These are phyloP conservation scores for Telopea speciosissima DNA, from an alignment of 177 flowering plant genomes.

Conservation along the genomic window DNA sequence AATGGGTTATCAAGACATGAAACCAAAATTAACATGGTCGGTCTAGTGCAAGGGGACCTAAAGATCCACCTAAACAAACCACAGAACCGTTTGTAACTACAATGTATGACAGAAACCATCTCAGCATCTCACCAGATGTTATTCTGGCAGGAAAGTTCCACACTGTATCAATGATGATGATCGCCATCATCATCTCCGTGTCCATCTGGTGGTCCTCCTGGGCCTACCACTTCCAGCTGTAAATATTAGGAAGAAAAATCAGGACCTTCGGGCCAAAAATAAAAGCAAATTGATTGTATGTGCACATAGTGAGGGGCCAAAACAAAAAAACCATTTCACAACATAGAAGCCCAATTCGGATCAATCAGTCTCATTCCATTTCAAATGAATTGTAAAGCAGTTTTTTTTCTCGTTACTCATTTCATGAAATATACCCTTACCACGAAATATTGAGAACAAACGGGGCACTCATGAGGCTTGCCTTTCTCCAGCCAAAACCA, in stretches of 20 bases:
- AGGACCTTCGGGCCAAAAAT: neutral
- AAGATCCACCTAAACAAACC: slow-evolving; percentile 14
- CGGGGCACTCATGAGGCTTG: slow-evolving; percentile 89
- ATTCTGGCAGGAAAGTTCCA: slow-evolving; percentile 30
- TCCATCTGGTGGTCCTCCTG: slow-evolving; percentile 86
- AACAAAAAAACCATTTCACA: neutral
- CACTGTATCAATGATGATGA: slow-evolving; percentile 45
- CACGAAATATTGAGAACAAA: slow-evolving; percentile 68
- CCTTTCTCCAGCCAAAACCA: slow-evolving; percentile 98
- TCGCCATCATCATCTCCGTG: slow-evolving; percentile 62
- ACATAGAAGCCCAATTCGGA: neutral
- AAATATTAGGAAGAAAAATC: slow-evolving; percentile 13
- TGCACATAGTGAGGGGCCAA: neutral
- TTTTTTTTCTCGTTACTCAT: neutral
- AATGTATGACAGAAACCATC: slow-evolving; percentile 23
- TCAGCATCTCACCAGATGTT: slow-evolving; percentile 35
- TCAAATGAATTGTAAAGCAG: neutral
- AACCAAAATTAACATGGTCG: slow-evolving; percentile 11
- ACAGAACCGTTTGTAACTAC: slow-evolving; percentile 24
- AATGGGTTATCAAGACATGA: slow-evolving; percentile 3
- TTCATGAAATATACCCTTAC: slow-evolving; percentile 24
- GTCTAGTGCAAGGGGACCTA: slow-evolving; percentile 13
- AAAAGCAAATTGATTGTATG: neutral
- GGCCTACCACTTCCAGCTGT: slow-evolving; percentile 90
- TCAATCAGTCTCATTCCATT: neutral